These are phyloP conservation scores for Pyricularia sp. DNA, from an alignment of 2,329 filamentous ascomycete genomes.

Conservation along the genomic window DNA sequence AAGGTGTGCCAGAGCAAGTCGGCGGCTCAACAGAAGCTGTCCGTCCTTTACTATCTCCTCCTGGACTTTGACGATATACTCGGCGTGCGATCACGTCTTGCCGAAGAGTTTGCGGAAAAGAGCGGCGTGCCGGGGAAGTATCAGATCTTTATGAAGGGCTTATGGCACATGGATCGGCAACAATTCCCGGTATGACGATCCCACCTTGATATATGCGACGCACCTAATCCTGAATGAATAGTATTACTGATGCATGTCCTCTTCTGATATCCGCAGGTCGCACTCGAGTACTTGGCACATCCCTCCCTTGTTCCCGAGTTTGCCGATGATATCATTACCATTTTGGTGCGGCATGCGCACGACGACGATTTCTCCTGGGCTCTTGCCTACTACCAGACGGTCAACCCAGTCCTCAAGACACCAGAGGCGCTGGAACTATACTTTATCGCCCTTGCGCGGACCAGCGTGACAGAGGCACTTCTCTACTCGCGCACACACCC, in stretches of 20 bases:
- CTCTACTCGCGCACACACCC: slow-evolving; percentile 61
- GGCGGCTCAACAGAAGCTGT: slow-evolving; percentile 69
- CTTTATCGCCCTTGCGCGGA: slow-evolving; percentile 58
- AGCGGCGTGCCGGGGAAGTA: slow-evolving; percentile 68
- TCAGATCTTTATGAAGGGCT: slow-evolving; percentile 69
- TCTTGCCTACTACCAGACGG: slow-evolving; percentile 70
- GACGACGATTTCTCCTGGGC: slow-evolving; percentile 54
- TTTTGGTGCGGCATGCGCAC: slow-evolving; percentile 53
- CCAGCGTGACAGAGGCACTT: slow-evolving; percentile 63
- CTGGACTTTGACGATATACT: slow-evolving; percentile 58
- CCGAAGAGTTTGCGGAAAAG: slow-evolving; percentile 47
- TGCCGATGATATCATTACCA: slow-evolving; percentile 68
- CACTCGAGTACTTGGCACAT: slow-evolving; percentile 68
- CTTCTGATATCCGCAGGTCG: slow-evolving; percentile 34
- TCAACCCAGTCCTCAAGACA: slow-evolving; percentile 61
- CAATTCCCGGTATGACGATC: slow-evolving; percentile 49
- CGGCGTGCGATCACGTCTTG: slow-evolving; percentile 34
- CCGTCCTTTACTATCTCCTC: slow-evolving; percentile 74
- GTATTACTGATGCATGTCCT: not conserved
- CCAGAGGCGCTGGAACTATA: slow-evolving; percentile 54
- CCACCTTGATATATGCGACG: not conserved
- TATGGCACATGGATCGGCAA: slow-evolving; percentile 70
- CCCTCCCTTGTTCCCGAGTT: slow-evolving; percentile 75
- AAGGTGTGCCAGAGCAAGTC: slow-evolving; percentile 57
- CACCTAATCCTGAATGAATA: not conserved